Evolutionary conservation across 2,329 filamentous ascomycete species (phyloP).

Genomic region (Sporothrix globosa): DNA sequence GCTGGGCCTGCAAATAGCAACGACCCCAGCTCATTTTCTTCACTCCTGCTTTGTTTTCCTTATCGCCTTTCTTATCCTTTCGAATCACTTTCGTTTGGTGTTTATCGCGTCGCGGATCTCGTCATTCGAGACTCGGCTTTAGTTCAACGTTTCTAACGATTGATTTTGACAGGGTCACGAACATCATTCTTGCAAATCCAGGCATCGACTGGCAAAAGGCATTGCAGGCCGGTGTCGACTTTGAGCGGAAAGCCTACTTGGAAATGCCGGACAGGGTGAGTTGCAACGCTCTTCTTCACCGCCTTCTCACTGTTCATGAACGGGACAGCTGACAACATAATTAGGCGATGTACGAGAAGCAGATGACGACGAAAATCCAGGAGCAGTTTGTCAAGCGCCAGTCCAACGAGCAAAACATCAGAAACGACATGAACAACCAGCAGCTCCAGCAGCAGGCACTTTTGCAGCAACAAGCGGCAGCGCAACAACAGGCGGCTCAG

Average conservation of each 20-base stretch:
- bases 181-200: constrained; percentile 53
- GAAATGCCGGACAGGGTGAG: constrained; percentile 55
- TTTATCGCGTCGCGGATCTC: too few relatives aligned
- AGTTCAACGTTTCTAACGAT: not conserved
- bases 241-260: constrained; percentile 54
- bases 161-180: constrained; percentile 51
- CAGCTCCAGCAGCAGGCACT: constrained; percentile 44
- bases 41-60: not conserved
- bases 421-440: constrained; percentile 53
- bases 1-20: not conserved
- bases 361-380: constrained; percentile 50
- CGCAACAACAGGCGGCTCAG: constrained; percentile 42
- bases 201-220: constrained; percentile 49
- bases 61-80: not conserved
- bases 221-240: constrained; percentile 49
- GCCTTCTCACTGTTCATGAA: not conserved
- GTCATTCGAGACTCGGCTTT: not conserved
- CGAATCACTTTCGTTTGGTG: not conserved
- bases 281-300: not conserved
- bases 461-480: constrained; percentile 40
- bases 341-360: constrained; percentile 56
- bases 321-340: constrained; percentile 36
- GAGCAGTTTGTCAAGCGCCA: constrained; percentile 58
- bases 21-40: constrained; percentile 1
- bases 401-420: constrained; percentile 53